Conservation (phyloP, 495 filamentous ascomycete species). For the Podospora anserina region DNA sequence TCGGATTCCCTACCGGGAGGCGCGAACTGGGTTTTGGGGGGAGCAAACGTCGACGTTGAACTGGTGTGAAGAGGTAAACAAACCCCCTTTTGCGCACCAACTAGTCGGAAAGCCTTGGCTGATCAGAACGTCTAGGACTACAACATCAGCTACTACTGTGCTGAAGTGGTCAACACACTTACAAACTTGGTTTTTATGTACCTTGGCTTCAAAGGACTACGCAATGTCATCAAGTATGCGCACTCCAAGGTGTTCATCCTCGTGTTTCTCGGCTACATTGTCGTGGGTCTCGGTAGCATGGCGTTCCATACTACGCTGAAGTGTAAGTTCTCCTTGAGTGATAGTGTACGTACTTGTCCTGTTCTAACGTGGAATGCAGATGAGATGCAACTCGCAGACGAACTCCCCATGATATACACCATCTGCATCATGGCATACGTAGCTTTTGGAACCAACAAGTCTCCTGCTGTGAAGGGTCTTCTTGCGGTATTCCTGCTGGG, state of each 20-base stretch:
- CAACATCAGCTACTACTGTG: constrained; percentile 47
- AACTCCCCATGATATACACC: constrained; percentile 97
- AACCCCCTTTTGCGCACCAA: background rate
- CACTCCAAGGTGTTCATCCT: constrained; percentile 73
- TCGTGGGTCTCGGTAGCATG: constrained; percentile 80
- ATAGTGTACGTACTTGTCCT: background rate
- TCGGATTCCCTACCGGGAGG: constrained; percentile 64
- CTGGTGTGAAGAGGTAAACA: constrained; percentile 83
- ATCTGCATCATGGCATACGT: constrained; percentile 85
- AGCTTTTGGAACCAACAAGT: constrained; percentile 71
- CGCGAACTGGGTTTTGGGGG: constrained; percentile 72
- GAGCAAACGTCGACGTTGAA: constrained; percentile 87
- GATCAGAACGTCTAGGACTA: constrained; percentile 40
- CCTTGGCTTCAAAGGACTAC: constrained; percentile 68
- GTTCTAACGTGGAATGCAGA: constrained; percentile 49
- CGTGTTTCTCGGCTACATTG: constrained; percentile 67
- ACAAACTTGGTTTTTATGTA: constrained; percentile 81
- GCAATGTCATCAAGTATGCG: constrained; percentile 62
- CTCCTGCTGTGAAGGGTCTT: constrained; percentile 50
- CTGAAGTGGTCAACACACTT: constrained; percentile 54
- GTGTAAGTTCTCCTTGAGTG: constrained; percentile 48
- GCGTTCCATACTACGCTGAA: constrained; percentile 80
- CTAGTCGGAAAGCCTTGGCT: background rate
- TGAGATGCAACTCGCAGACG: constrained; percentile 96
- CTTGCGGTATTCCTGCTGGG: constrained; percentile 60